phyloP scores from a whole-genome alignment of 257 asterid species.

The Solanum chmielewskii region DNA sequence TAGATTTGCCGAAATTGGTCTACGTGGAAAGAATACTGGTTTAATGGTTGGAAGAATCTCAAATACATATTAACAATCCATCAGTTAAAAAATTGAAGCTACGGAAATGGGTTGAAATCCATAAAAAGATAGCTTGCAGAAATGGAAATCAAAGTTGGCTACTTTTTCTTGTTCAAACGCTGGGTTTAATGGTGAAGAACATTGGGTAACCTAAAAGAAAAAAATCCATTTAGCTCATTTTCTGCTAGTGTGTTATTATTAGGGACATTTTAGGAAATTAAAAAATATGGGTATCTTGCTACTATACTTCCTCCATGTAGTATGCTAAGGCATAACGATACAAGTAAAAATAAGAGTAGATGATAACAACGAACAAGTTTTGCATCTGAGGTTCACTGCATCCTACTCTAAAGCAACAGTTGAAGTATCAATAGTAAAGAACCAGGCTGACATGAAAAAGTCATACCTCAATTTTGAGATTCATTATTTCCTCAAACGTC shows the following conservation, averaged over 20 bases:
- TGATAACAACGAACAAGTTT: not conserved
- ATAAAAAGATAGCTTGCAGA: not conserved
- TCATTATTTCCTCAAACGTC: conserved; percentile 93
- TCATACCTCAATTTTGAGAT: conserved; percentile 88
- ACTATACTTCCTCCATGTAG: not conserved
- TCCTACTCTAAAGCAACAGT: not conserved
- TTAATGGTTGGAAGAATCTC: not conserved
- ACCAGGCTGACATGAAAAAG: not conserved
- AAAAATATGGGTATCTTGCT: not conserved
- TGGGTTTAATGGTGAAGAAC: not conserved
- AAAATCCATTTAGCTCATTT: not conserved
- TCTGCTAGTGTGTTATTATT: not conserved
- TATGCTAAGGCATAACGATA: not conserved
- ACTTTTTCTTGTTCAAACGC: not conserved
- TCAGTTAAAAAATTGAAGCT: not conserved
- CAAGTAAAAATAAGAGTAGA: not conserved
- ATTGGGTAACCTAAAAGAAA: not conserved
- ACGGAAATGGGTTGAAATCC: not conserved
- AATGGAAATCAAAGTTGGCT: not conserved
- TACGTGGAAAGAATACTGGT: not conserved
- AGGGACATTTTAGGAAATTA: not conserved
- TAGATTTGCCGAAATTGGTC: not conserved
- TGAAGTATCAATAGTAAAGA: not conserved
- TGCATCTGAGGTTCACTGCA: not conserved
- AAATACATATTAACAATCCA: not conserved